Percentiles rank a stretch among this genome's conserved stretches.
phyloP scores from a whole-genome alignment of 2,329 filamentous ascomycete genomes.

The Chaetomium sp. region DNA sequence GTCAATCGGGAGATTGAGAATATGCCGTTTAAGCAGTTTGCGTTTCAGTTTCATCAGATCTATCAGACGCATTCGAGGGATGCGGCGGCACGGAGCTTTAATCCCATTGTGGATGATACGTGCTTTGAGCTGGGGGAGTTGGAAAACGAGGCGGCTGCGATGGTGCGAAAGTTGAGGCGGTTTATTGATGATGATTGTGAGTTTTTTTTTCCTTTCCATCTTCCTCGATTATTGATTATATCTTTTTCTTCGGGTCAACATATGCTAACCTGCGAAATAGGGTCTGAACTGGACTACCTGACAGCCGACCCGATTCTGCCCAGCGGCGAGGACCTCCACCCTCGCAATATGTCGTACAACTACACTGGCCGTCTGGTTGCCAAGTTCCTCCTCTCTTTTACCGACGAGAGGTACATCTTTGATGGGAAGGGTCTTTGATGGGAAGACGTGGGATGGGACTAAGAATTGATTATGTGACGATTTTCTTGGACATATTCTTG shows the following conservation, averaged over 20 bases:
- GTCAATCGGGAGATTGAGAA: constrained; percentile 49
- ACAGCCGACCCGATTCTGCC: constrained; percentile 41
- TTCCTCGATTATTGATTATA: too few relatives aligned
- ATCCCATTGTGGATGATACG: constrained; percentile 45
- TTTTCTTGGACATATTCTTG: neutral
- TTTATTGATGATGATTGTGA: constrained; percentile 40
- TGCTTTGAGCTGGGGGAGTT: constrained; percentile 39
- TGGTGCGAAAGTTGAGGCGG: constrained; percentile 40
- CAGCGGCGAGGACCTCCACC: constrained; percentile 39
- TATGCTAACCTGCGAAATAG: constrained; percentile 19
- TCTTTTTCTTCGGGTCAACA: too few relatives aligned
- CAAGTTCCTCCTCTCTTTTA: constrained; percentile 50
- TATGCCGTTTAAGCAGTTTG: constrained; percentile 54
- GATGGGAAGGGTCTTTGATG: constrained; percentile 15
- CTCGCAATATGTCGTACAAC: constrained; percentile 41
- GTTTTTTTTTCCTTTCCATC: constrained; percentile 25
- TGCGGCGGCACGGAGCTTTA: constrained; percentile 44
- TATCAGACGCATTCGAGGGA: constrained; percentile 52
- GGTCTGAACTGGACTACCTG: constrained; percentile 39
- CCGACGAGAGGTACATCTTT: constrained; percentile 36
- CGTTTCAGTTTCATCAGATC: constrained; percentile 53
- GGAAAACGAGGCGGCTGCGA: constrained; percentile 39
- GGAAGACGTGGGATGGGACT: constrained; percentile 5
- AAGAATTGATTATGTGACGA: neutral
- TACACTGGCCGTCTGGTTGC: constrained; percentile 49